Percentiles rank a stretch among this genome's conserved stretches.
Evolutionary conservation across 257 asterid genomes (phyloP).

Genomic region (Asclepias syriaca): DNA sequence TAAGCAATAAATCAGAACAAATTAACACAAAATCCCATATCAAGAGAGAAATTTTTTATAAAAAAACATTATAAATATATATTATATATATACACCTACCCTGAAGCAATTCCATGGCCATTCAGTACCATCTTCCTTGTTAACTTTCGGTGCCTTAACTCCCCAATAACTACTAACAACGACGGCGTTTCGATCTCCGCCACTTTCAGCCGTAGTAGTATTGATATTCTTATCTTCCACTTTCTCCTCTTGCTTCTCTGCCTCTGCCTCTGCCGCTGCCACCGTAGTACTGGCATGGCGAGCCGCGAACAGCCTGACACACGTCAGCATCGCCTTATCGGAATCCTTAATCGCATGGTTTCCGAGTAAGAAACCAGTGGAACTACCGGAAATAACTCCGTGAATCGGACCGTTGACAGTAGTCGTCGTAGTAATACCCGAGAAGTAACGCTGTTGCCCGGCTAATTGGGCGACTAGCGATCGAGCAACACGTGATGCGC

Average conservation of each 20-base stretch:
- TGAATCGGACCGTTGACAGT: slow-evolving; percentile 13
- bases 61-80: neutral
- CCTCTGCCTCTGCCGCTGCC: slow-evolving; percentile 52
- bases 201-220: neutral
- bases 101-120: slow-evolving; percentile 76
- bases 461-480: slow-evolving; percentile 21
- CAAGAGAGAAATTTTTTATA: no score
- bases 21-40: neutral
- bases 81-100: slow-evolving; percentile 27
- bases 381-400: slow-evolving; percentile 2
- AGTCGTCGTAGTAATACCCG: slow-evolving; percentile 13
- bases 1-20: slow-evolving; percentile 7
- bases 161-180: slow-evolving; percentile 68
- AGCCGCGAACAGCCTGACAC: slow-evolving; percentile 31
- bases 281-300: slow-evolving; percentile 51
- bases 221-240: slow-evolving; percentile 5
- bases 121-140: slow-evolving; percentile 60
- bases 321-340: slow-evolving; percentile 18
- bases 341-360: slow-evolving; percentile 14
- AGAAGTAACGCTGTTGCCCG: slow-evolving; percentile 40
- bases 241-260: slow-evolving; percentile 33
- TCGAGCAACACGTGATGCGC: slow-evolving; percentile 36
- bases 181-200: slow-evolving; percentile 22
- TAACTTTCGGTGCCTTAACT: slow-evolving; percentile 40
- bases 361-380: slow-evolving; percentile 12